Percentiles rank a stretch among this genome's conserved stretches.
Evolutionary conservation across 106 monocot genomes (phyloP).

Genomic region (Dioscorea zingiberensis): DNA sequence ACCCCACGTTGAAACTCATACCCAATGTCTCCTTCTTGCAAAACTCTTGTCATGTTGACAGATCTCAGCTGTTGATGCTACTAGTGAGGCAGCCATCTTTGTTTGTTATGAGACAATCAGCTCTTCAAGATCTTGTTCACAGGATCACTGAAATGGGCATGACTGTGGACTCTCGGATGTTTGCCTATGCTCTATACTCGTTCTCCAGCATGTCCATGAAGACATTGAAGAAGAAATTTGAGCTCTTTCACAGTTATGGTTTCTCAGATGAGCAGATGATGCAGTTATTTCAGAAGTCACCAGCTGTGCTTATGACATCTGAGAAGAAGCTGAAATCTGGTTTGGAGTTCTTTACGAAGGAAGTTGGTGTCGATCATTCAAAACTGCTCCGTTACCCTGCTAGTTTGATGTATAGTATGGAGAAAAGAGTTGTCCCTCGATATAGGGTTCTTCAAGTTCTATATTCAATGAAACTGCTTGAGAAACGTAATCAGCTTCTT

Average conservation of each 20-base stretch:
- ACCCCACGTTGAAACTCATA: slow-evolving; percentile 2
- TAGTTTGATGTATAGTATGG: slow-evolving; percentile 5
- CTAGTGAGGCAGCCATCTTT: slow-evolving; percentile 9
- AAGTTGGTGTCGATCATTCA: not conserved
- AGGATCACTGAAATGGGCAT: not conserved
- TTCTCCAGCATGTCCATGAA: not conserved
- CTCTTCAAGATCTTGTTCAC: slow-evolving; percentile 6
- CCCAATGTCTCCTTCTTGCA: slow-evolving; percentile 7
- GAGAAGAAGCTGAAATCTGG: not conserved
- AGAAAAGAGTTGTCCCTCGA: slow-evolving; percentile 1
- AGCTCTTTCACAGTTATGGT: slow-evolving; percentile 1
- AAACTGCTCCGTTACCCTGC: not conserved
- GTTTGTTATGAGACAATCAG: slow-evolving; percentile 1
- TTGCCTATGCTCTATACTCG: slow-evolving; percentile 4
- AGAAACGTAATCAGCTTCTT: not conserved
- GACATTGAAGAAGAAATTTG: slow-evolving; percentile 3
- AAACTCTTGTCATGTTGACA: not conserved
- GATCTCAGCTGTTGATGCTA: not conserved
- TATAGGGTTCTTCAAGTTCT: slow-evolving; percentile 3
- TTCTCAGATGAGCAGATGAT: not conserved
- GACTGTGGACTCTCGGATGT: not conserved
- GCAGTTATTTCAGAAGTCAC: not conserved
- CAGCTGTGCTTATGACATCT: not conserved
- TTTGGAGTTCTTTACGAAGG: not conserved
- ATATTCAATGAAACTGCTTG: not conserved